These are phyloP conservation scores for Talaromyces sp. DNA, from an alignment of 2,329 filamentous ascomycete species.

Conservation along the genomic window DNA sequence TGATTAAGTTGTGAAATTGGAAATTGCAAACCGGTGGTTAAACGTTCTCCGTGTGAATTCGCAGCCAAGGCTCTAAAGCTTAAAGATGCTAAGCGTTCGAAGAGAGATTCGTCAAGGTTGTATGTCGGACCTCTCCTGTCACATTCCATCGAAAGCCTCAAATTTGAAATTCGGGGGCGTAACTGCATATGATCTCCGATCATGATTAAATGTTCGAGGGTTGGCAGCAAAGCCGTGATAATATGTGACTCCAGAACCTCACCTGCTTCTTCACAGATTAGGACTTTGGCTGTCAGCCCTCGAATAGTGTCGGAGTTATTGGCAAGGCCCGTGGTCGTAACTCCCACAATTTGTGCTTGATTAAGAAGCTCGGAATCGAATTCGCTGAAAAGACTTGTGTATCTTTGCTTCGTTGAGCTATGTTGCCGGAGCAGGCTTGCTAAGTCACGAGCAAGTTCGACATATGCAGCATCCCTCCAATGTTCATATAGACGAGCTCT, in stretches of 20 bases:
- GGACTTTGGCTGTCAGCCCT: neutral
- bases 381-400: neutral
- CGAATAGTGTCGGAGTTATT: neutral
- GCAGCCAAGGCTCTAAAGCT: neutral
- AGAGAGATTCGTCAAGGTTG: neutral
- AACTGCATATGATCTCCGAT: neutral
- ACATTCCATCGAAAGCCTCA: neutral
- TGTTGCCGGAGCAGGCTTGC: neutral
- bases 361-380: neutral
- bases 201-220: neutral
- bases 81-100: neutral
- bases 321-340: neutral
- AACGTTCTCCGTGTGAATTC: neutral
- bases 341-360: neutral
- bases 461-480: neutral
- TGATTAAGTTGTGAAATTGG: neutral
- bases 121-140: neutral
- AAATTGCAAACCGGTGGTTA: neutral
- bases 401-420: neutral
- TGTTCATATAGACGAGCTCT: neutral
- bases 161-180: neutral
- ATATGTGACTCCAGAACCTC: neutral
- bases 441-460: neutral
- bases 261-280: neutral
- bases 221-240: neutral